phyloP scores from a whole-genome alignment of 129 eudicot species.

The Pulicaria dysenterica region DNA sequence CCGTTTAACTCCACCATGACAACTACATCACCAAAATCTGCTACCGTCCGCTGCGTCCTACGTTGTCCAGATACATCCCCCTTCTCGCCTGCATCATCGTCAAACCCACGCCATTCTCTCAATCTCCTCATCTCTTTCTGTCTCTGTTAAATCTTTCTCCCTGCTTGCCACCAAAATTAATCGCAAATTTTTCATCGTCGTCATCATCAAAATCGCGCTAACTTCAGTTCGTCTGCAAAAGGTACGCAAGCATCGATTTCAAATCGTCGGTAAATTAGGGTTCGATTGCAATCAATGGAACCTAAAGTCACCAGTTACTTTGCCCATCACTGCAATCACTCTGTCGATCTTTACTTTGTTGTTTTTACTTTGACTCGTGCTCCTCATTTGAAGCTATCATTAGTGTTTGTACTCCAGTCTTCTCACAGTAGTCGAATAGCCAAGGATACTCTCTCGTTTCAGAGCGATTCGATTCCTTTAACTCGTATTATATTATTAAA shows the following conservation, averaged over 20 bases:
- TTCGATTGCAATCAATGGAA: constrained; percentile 26
- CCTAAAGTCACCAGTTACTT: not conserved
- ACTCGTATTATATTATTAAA: no score
- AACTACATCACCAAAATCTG: no score
- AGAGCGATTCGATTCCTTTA: constrained; percentile 73
- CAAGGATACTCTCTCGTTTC: constrained; percentile 70
- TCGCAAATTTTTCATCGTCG: constrained; percentile 6
- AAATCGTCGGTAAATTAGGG: constrained; percentile 12
- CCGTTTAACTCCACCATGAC: no score
- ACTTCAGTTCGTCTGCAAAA: constrained; percentile 20
- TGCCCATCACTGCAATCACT: not conserved
- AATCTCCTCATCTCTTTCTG: not conserved
- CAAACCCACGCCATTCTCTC: constrained; percentile 40
- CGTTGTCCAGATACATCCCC: no score
- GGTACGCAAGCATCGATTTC: constrained; percentile 6
- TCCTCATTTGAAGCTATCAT: constrained; percentile 52
- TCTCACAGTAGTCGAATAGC: constrained; percentile 42
- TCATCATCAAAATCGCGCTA: not conserved
- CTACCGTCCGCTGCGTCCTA: no score
- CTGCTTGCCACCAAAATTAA: not conserved
- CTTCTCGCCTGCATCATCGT: constrained; percentile 19
- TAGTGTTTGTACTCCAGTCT: constrained; percentile 61
- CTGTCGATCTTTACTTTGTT: constrained; percentile 3
- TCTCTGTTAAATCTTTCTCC: not conserved
- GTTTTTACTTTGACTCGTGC: constrained; percentile 48